These are phyloP conservation scores for Monosporascus sp. DNA, from an alignment of 2,329 filamentous ascomycete species.

Conservation along the genomic window DNA sequence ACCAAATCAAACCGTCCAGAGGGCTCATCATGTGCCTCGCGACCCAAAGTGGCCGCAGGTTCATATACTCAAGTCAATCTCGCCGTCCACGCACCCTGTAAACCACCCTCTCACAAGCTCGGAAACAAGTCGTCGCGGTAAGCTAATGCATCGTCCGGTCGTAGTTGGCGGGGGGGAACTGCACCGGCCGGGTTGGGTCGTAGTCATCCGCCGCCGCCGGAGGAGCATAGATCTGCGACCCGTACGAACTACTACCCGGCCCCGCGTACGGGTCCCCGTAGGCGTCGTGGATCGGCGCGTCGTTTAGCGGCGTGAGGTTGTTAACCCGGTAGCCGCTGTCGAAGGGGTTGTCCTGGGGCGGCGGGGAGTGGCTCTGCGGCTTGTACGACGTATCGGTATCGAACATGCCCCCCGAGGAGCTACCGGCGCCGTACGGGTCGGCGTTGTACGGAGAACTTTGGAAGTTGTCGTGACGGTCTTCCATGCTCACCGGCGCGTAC, in stretches of 20 bases:
- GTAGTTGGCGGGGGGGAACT: constrained; percentile 55
- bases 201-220: constrained; percentile 38
- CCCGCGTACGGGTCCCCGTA: constrained; percentile 21
- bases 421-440: constrained; percentile 23
- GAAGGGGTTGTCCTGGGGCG: constrained; percentile 25
- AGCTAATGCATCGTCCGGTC: constrained; percentile 39
- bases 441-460: constrained; percentile 24
- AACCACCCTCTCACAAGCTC: background rate
- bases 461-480: constrained; percentile 44
- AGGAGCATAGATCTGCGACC: constrained; percentile 30
- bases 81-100: background rate
- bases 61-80: background rate
- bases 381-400: constrained; percentile 46
- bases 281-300: constrained; percentile 21
- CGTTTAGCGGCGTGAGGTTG: constrained; percentile 24
- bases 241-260: constrained; percentile 9
- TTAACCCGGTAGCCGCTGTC: constrained; percentile 42
- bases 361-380: constrained; percentile 27
- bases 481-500: constrained; percentile 55
- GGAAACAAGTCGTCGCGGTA: background rate
- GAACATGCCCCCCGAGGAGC: constrained; percentile 30
- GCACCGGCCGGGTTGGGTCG: constrained; percentile 40
- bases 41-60: background rate
- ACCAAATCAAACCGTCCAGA: too few species aligned
- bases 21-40: background rate